Evolutionary conservation across 2,329 filamentous ascomycete species (phyloP).

Genomic region (Hymenoscyphus fraxineus): DNA sequence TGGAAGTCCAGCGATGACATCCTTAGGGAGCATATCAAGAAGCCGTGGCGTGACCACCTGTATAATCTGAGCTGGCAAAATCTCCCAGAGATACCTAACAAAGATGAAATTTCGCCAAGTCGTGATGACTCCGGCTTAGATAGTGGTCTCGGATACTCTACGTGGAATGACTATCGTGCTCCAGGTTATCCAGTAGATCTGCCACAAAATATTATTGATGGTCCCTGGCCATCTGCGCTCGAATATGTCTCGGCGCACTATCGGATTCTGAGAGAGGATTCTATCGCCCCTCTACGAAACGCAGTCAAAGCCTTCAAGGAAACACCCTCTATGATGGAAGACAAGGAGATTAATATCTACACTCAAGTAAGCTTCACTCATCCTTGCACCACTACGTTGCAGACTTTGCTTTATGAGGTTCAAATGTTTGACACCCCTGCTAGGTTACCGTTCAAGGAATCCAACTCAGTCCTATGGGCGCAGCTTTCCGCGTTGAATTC

Average conservation of each 20-base stretch:
- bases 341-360: constrained; percentile 59
- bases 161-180: constrained; percentile 26
- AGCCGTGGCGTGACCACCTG: constrained; percentile 4
- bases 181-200: constrained; percentile 32
- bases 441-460: constrained; percentile 66
- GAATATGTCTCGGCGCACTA: constrained; percentile 73
- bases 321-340: constrained; percentile 55
- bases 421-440: neutral
- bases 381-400: neutral
- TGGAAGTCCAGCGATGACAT: neutral
- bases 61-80: constrained; percentile 33
- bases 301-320: constrained; percentile 56
- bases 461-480: constrained; percentile 57
- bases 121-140: neutral
- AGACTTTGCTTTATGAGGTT: neutral
- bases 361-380: constrained; percentile 53
- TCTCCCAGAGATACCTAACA: constrained; percentile 51
- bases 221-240: constrained; percentile 56
- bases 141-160: constrained; percentile 7
- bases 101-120: constrained; percentile 45
- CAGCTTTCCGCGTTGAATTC: constrained; percentile 67
- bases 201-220: constrained; percentile 50
- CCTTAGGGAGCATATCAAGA: constrained; percentile 16
- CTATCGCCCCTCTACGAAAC: constrained; percentile 63
- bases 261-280: constrained; percentile 70